Evolutionary conservation across 257 asterid species (phyloP).

Genomic region (Dorcoceras hygrometricum): DNA sequence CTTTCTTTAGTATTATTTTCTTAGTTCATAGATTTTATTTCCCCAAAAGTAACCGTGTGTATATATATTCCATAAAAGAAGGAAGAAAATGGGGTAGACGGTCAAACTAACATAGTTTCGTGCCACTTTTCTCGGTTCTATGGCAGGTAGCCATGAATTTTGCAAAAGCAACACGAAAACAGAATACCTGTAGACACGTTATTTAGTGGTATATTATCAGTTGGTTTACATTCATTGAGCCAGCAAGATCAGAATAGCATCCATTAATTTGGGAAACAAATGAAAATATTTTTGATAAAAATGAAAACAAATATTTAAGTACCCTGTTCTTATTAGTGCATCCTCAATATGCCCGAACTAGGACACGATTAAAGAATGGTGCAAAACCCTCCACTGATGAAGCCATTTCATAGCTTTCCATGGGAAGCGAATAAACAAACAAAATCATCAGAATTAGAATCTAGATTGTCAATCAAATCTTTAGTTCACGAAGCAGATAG

Average conservation of each 20-base stretch:
- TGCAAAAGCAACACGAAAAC: background rate
- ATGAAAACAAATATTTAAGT: no score
- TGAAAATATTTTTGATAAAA: no score
- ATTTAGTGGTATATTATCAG: background rate
- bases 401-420: background rate
- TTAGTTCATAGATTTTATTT: conserved; percentile 15
- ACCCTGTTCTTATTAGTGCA: background rate
- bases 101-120: conserved; percentile 24
- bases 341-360: background rate
- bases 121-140: conserved; percentile 42
- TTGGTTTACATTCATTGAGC: background rate
- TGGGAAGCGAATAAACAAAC: background rate
- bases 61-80: background rate
- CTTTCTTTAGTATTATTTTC: conserved; percentile 7
- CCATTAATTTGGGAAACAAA: no score
- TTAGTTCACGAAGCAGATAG: background rate
- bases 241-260: background rate
- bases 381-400: no score
- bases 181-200: no score
- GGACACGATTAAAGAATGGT: background rate
- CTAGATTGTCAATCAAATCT: background rate
- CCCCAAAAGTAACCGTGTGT: background rate
- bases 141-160: conserved; percentile 25
- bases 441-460: no score
- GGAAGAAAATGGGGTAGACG: conserved; percentile 9